Base-by-base conservation (phyloP, 2,329 filamentous ascomycete species). In the Chaetomiaceae sp. region DNA sequence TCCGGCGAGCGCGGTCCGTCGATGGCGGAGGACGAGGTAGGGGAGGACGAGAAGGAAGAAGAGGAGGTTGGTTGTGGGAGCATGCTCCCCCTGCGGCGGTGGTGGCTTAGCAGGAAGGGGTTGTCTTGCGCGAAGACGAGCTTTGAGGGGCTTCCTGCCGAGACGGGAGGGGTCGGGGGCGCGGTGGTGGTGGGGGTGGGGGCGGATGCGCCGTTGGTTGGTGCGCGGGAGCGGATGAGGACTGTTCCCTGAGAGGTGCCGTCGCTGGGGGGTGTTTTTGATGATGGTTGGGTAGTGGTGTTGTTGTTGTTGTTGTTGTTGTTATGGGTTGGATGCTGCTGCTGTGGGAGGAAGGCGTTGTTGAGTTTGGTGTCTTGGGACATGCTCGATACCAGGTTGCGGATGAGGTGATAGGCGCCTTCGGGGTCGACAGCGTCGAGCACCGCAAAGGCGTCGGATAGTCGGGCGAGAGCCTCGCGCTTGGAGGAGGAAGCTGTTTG, bases 391-490 rank as follows among this genome's bases (percentile, higher is more conserved):
- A 95, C 77, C 57, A 95, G 80, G 50, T 82, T 79, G 62, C 84
- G 87, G 63, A 99, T 76, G 14, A 99, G 76, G 58, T 95, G 83
- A 62, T 92, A 93, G 35, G 91, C 82, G 16, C 91, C 91, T 65
- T 96, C 92, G 0, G 92, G 92, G 62, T 99, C 92, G 25, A 92
- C 77, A 39, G 87, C 82, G 66, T 97, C 89, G 27, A 99, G 77
- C 12, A 84, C 79, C 4, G 85, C 86, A 74, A 93, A 95, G 0
- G 92, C 91, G 65, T 95, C 88, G 0, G 88, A 89, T 12, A 96
- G 76, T 56, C 83, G 82, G 3, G 87, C 87, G 25, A 97, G 77
- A 0, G 89, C 89, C 60, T 96, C 89, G 31, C 91, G 81, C 66
- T 93, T 95, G 55, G 72, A 71, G 62, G 77, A 69, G 2, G 66